Base-by-base conservation (phyloP, 1,284 basidiomycete genomes). In the Melanopsichium pennsylvanicum region DNA sequence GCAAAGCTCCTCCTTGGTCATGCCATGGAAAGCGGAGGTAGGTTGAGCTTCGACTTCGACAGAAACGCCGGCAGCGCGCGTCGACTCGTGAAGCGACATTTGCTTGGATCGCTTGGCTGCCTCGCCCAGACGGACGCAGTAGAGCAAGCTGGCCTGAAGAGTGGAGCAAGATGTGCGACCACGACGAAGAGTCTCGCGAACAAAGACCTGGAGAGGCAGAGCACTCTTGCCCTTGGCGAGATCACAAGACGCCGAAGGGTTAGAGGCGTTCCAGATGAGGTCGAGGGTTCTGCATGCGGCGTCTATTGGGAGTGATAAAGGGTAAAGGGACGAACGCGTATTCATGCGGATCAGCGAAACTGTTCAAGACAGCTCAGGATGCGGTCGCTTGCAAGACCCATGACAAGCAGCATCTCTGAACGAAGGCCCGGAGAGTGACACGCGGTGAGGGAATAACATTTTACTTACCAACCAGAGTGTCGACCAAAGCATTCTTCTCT, bases 171-270 rank as follows among this genome's bases (percentile, higher is more conserved):
- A 71, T 9, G 75, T 75, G 35, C 75, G 71, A 40, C 70, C 75
- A 22, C 78, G 70, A n/a, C 78, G 70, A 13, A 80, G 59, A 3
- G 76, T 79, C 50, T 80, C 78, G 41, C 76, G 73, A 9, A 80
- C 66, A 52, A 80, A 80, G 23, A 74, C 48, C 18, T 71, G 64
- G 12, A 80, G 70, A 3, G 78, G 75, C 6, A 80, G 51, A 16
- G 69, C 72, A n/a, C 46, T 57, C 54, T 70, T 56, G 25, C 47
- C 55, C 38, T 54, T 60, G 37, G 50, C 62, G 23, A 63, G 56
- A 34, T 57, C 70, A 46, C 55, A 73, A 27, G 45, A 43, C 33
- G 34, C 44, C 47, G 56, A 51, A n/a, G 41, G 43, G 12, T 48
- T 16, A 0, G 68, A 66, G 2, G 67, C 54, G 27, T 68, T 50